Percentiles rank a stretch among this genome's conserved stretches.
Conservation (phyloP, 2,329 filamentous ascomycete genomes). For the Trichoderma sp. region DNA sequence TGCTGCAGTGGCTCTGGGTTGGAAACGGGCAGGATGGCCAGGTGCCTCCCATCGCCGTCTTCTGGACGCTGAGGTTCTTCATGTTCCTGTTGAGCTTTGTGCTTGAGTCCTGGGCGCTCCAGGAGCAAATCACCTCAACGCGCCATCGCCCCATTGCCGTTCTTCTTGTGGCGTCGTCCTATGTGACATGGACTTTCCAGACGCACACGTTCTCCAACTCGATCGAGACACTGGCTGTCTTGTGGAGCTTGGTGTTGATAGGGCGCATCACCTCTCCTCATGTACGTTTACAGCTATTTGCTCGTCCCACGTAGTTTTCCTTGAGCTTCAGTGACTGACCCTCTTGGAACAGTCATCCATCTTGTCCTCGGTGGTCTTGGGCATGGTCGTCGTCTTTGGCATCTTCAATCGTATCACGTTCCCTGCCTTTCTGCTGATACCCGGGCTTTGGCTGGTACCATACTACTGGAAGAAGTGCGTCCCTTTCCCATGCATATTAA, state of each 20-base stretch:
- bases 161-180: conserved; percentile 88
- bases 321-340: conserved; percentile 33
- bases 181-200: conserved; percentile 98
- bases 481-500: background rate
- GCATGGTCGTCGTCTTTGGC: conserved; percentile 80
- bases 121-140: conserved; percentile 81
- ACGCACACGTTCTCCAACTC: conserved; percentile 98
- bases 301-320: background rate
- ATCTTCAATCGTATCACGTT: conserved; percentile 98
- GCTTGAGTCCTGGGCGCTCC: conserved; percentile 94
- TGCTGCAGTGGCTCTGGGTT: conserved; percentile 89
- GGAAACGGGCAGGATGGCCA: conserved; percentile 76
- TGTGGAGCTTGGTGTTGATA: conserved; percentile 92
- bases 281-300: conserved; percentile 51
- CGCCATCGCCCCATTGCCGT: conserved; percentile 73
- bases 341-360: conserved; percentile 72
- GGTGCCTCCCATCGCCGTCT: conserved; percentile 81
- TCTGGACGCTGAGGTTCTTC: conserved; percentile 82
- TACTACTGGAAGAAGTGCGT: conserved; percentile 80
- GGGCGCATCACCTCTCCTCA: conserved; percentile 79
- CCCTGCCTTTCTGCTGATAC: conserved; percentile 86
- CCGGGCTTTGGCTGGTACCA: conserved; percentile 78
- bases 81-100: conserved; percentile 98
- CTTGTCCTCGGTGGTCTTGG: conserved; percentile 75
- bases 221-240: conserved; percentile 87